These are phyloP conservation scores for Ophryocystis elektroscirrha DNA, from an alignment of 169 alveolate species.

Conservation along the genomic window DNA sequence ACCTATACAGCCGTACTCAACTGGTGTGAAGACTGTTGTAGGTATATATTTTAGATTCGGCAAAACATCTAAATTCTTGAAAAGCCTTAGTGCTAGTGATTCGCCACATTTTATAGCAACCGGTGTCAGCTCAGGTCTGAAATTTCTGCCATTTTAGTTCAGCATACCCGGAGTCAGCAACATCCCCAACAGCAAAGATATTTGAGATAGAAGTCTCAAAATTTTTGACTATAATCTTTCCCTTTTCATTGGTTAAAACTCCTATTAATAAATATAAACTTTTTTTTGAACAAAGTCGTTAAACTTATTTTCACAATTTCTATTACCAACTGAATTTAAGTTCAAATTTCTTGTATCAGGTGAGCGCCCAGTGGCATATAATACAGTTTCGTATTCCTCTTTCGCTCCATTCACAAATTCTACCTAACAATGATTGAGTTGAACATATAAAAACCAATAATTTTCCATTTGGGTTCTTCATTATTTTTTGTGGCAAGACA, in stretches of 20 bases:
- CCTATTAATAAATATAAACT: too few species aligned
- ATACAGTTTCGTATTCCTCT: slow-evolving; percentile 71
- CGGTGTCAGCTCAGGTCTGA: slow-evolving; percentile 83
- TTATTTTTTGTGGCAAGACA: too few species aligned
- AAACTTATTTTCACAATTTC: too few species aligned
- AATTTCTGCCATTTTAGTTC: slow-evolving; percentile 38
- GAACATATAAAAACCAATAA: not conserved
- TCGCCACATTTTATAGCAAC: slow-evolving; percentile 90
- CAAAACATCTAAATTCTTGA: slow-evolving; percentile 40
- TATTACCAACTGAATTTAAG: slow-evolving; percentile 46
- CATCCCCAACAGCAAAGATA: slow-evolving; percentile 16
- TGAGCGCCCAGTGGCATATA: slow-evolving; percentile 85
- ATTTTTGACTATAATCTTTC: slow-evolving; percentile 52
- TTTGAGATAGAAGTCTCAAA: slow-evolving; percentile 54
- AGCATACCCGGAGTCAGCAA: not conserved
- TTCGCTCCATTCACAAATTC: slow-evolving; percentile 32
- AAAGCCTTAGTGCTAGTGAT: slow-evolving; percentile 72
- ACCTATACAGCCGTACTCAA: slow-evolving; percentile 84
- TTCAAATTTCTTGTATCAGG: slow-evolving; percentile 56
- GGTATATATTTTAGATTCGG: slow-evolving; percentile 71
- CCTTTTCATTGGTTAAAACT: slow-evolving; percentile 30
- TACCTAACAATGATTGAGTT: slow-evolving; percentile 5
- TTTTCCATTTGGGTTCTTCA: not conserved
- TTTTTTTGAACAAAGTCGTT: too few species aligned
- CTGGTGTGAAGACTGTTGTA: slow-evolving; percentile 88